Conservation (phyloP, 164 flowering plant species). For the Platanus orientalis region DNA sequence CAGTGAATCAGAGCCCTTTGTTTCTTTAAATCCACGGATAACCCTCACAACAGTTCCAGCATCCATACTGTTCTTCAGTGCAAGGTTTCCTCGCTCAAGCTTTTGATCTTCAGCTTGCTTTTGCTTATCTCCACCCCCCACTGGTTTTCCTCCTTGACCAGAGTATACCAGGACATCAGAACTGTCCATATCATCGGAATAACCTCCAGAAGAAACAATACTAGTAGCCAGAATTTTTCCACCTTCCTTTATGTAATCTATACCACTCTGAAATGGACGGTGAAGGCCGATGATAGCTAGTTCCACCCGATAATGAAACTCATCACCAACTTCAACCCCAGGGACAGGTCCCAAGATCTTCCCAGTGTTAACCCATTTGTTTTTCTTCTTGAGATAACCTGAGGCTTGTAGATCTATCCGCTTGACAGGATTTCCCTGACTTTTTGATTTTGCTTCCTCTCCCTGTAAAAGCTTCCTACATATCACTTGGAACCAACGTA, state of each 20-base stretch:
- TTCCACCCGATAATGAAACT: conserved; percentile 83
- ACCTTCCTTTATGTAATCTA: conserved; percentile 51
- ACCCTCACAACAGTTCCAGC: conserved; percentile 64
- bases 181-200: conserved; percentile 50
- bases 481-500: conserved; percentile 58
- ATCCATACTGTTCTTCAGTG: conserved; percentile 52
- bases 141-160: conserved; percentile 66
- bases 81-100: conserved; percentile 76
- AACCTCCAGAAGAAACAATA: conserved; percentile 76
- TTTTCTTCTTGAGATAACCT: conserved; percentile 41
- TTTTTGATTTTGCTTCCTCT: conserved; percentile 51
- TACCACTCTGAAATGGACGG: conserved; percentile 61
- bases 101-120: conserved; percentile 65
- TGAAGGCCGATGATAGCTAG: conserved; percentile 79
- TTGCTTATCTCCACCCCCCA: conserved; percentile 28
- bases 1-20: conserved; percentile 25
- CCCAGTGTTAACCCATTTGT: conserved; percentile 46
- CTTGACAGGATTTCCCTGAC: conserved; percentile 1
- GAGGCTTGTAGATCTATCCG: conserved; percentile 50
- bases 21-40: conserved; percentile 61
- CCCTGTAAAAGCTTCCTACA: conserved; percentile 62
- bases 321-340: conserved; percentile 92
- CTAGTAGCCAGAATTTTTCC: conserved; percentile 52
- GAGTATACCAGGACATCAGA: conserved; percentile 54
- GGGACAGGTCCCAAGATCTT: conserved; percentile 67